phyloP scores from a whole-genome alignment of 768 basidiomycete species.

The Suillus fuscotomentosus region DNA sequence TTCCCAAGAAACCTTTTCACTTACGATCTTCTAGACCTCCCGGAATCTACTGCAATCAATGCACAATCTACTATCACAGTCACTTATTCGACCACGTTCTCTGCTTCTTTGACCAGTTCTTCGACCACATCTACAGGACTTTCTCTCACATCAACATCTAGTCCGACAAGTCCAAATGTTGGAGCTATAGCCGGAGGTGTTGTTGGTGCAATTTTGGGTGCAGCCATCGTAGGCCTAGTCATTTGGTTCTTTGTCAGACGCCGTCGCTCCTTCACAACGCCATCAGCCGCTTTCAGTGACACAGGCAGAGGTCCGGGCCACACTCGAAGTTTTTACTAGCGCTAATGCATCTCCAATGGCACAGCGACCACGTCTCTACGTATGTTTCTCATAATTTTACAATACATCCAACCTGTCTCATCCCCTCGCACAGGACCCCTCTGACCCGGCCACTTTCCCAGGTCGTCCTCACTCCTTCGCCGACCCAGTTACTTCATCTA shows the following conservation, averaged over 20 bases:
- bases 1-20: not conserved
- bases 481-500: constrained; percentile 6
- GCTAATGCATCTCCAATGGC: constrained; percentile 15
- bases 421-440: constrained; percentile 28
- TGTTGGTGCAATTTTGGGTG: constrained; percentile 55
- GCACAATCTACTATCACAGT: constrained; percentile 24
- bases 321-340: constrained; percentile 10
- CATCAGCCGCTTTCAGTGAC: constrained; percentile 14
- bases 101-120: constrained; percentile 17
- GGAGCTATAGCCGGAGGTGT: constrained; percentile 66
- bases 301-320: not conserved
- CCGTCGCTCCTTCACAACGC: constrained; percentile 22
- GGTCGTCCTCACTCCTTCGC: constrained; percentile 17
- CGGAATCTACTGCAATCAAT: constrained; percentile 41
- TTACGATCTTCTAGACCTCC: constrained; percentile 31
- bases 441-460: constrained; percentile 38
- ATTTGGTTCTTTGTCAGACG: constrained; percentile 39
- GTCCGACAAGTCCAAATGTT: constrained; percentile 28
- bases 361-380: constrained; percentile 26
- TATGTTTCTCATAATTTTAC: constrained; percentile 13
- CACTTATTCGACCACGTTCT: constrained; percentile 8
- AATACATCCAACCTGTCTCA: constrained; percentile 3
- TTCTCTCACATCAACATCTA: constrained; percentile 6
- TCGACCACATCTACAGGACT: constrained; percentile 9
- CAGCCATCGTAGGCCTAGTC: constrained; percentile 36